Base-by-base conservation (phyloP, 2,329 filamentous ascomycete genomes). In the Xylariaceae sp. region DNA sequence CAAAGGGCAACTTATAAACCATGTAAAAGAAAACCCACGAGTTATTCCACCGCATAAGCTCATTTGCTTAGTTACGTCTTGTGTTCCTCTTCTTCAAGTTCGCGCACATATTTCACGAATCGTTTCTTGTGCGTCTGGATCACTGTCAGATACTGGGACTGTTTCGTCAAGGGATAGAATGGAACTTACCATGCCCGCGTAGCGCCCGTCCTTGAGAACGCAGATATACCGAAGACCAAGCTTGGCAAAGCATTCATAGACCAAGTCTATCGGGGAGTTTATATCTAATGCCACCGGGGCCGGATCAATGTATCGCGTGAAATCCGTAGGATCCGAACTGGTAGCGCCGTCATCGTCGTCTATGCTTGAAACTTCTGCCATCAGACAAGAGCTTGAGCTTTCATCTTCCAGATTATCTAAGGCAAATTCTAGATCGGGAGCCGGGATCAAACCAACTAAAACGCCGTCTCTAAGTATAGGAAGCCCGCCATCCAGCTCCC, bases 201-300 rank as follows among this genome's bases (percentile, higher is more conserved):
- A 99, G 57, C 83, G 84, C 21, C 94, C 94, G 61, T 96, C 85
- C 51, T 81, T 82, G 22, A 94, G 75, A 4, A 96, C 91, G 68
- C 94, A 97, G 47, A 99, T 87, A 70, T 96, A 97, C 57, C 94
- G 80, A 61, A 99, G 72, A 1, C 94, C 94, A 8, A 99, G 77
- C 72, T 99, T 99, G 47, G 89, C 88, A 69, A 97, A 99, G 65
- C 91, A 92, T 68, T 99, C 94, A 65, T 96, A 96, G 3, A 96
- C 94, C 37, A 99, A 74, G 68, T 97, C 92, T 82, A 97, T 92
- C 0, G 94, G 89, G 0, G 88, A 94, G 61, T 86, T 83, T 29
- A 95, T 88, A 66, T 99, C 94, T 21, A 99, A 76, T 12, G 92
- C 82, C 13, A 99, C 81, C 0, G 94, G 94, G 2, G 92, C 88